phyloP scores from a whole-genome alignment of 73 alveolate species.

The Stentor coeruleus region DNA sequence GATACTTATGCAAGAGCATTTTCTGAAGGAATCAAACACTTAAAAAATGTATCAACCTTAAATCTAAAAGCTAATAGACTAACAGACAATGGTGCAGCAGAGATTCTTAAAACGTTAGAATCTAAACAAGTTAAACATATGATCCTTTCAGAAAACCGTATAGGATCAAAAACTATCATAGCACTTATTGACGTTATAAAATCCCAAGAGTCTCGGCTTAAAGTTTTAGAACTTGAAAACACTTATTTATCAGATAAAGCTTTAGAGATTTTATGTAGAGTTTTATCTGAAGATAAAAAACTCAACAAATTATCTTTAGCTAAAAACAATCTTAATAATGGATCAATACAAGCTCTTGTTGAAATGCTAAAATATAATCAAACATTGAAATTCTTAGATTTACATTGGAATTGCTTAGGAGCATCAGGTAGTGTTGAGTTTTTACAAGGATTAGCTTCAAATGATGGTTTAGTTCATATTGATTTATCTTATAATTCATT shows the following conservation, averaged over 20 bases:
- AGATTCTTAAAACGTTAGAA: neutral
- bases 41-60: neutral
- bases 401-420: constrained; percentile 54
- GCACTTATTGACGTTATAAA: neutral
- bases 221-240: neutral
- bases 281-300: neutral
- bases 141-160: neutral
- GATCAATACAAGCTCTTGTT: neutral
- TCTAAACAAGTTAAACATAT: neutral
- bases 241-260: neutral
- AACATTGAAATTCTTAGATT: neutral
- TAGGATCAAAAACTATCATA: neutral
- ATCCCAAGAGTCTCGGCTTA: neutral
- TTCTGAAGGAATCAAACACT: constrained; percentile 21
- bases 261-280: neutral
- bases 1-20: constrained; percentile 26
- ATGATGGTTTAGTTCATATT: constrained; percentile 31
- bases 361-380: neutral
- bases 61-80: neutral
- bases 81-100: neutral
- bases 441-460: constrained; percentile 32
- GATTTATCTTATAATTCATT: constrained; percentile 62
- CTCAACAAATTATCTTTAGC: neutral
- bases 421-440: constrained; percentile 44
- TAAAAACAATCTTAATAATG: neutral